Percentiles rank a stretch among this genome's conserved stretches.
Evolutionary conservation across 345 rosid species (phyloP).

Genomic region (Sonneratia caseolaris): DNA sequence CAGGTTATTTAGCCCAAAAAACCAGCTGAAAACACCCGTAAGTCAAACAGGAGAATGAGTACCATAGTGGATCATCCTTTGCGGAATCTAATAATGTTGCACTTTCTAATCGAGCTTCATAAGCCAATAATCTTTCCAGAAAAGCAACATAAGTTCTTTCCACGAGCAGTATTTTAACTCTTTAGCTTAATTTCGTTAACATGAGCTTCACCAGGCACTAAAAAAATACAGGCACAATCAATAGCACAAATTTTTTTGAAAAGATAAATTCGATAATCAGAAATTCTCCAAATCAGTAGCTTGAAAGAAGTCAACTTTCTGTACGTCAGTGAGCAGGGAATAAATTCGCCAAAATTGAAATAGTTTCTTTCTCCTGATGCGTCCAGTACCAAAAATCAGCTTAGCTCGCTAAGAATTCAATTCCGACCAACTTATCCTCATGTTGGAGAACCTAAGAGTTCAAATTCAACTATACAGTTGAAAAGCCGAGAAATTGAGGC

Average conservation of each 20-base stretch:
- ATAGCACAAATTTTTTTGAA: background rate
- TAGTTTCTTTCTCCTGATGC: background rate
- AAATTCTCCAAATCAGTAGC: background rate
- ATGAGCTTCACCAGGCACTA: background rate
- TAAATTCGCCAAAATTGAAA: background rate
- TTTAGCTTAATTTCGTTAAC: background rate
- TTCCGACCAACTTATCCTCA: background rate
- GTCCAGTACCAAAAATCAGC: background rate
- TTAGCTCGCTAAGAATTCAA: background rate
- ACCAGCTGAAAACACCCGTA: background rate
- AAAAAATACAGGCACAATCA: background rate
- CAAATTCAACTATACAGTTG: background rate
- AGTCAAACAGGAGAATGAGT: background rate
- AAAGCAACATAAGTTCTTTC: background rate
- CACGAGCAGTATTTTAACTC: background rate
- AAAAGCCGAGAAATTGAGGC: background rate
- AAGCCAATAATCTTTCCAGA: background rate
- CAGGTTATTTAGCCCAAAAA: background rate
- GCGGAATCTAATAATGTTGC: background rate
- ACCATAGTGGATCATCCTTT: background rate
- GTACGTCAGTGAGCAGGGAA: background rate
- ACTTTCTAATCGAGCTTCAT: background rate
- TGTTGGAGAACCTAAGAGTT: background rate
- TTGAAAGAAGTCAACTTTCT: background rate
- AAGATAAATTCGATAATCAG: background rate